Evolutionary conservation across 177 flowering plant genomes (phyloP).

Genomic region (Tripterygium wilfordii): DNA sequence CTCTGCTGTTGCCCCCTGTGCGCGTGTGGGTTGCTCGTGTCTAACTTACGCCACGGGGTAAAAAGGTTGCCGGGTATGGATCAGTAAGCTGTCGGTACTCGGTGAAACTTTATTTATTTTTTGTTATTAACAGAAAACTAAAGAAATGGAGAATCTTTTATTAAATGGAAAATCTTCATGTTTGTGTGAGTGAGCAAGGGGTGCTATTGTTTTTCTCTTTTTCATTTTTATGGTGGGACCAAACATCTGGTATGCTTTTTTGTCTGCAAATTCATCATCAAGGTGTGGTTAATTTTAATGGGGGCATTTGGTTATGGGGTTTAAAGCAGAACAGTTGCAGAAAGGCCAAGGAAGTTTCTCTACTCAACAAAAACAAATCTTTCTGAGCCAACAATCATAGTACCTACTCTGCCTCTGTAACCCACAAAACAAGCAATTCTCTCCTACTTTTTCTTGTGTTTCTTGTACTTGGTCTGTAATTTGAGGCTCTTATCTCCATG

Average conservation of each 20-base stretch:
- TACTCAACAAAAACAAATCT: constrained; percentile 16
- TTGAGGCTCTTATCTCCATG: too few species aligned
- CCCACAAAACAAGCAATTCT: not conserved
- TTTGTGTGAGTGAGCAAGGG: not conserved
- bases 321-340: constrained; percentile 20
- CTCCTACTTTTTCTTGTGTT: not conserved
- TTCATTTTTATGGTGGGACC: too few species aligned
- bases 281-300: not conserved
- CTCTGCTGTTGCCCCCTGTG: too few species aligned
- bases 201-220: not conserved
- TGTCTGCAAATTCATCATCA: not conserved
- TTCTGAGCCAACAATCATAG: constrained; percentile 5
- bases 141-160: not conserved
- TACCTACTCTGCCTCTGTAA: not conserved
- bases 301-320: not conserved
- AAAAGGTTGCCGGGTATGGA: too few species aligned
- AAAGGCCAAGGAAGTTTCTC: constrained; percentile 47
- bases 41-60: too few species aligned
- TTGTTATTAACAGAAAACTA: not conserved
- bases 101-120: too few species aligned
- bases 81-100: too few species aligned
- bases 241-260: not conserved
- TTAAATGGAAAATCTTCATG: not conserved
- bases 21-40: too few species aligned
- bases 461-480: not conserved